These are phyloP conservation scores for Celoporthe dispersa DNA, from an alignment of 2,329 filamentous ascomycete species.

Conservation along the genomic window DNA sequence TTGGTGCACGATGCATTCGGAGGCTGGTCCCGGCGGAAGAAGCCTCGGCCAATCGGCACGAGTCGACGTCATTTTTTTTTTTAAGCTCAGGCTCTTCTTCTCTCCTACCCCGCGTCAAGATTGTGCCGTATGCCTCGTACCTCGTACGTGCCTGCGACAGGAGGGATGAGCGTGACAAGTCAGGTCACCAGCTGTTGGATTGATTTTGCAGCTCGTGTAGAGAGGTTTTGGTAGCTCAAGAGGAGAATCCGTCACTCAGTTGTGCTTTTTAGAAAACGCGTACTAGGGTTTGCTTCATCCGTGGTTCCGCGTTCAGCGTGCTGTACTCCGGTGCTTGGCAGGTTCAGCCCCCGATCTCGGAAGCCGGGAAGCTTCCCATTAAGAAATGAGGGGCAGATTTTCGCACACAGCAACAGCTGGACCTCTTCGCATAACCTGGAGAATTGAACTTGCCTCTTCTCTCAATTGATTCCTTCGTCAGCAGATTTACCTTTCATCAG, in stretches of 20 bases:
- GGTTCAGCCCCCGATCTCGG: slow-evolving; percentile 27
- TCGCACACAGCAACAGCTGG: slow-evolving; percentile 5
- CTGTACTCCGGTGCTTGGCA: background rate
- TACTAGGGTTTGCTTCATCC: background rate
- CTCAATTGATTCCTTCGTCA: background rate
- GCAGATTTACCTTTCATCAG: slow-evolving; percentile 14
- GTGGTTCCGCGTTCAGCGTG: background rate
- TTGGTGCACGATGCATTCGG: background rate
- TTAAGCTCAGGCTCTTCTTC: background rate
- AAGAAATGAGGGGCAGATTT: slow-evolving; percentile 23
- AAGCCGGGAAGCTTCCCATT: slow-evolving; percentile 18
- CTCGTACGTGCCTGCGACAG: background rate
- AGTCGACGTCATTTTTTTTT: background rate
- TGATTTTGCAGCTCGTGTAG: background rate
- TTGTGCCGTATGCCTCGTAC: background rate
- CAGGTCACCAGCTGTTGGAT: background rate
- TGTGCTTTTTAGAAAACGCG: background rate
- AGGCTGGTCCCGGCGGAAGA: background rate
- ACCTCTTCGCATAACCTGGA: background rate
- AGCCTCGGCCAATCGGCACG: background rate
- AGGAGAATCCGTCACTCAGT: background rate
- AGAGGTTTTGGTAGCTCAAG: background rate
- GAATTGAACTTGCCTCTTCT: background rate
- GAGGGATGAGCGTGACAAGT: background rate
- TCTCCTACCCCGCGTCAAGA: background rate